Percentiles rank a stretch among this genome's conserved stretches.
These are phyloP conservation scores for Phanerochaete sordida DNA, from an alignment of 768 basidiomycete genomes.

Conservation along the genomic window DNA sequence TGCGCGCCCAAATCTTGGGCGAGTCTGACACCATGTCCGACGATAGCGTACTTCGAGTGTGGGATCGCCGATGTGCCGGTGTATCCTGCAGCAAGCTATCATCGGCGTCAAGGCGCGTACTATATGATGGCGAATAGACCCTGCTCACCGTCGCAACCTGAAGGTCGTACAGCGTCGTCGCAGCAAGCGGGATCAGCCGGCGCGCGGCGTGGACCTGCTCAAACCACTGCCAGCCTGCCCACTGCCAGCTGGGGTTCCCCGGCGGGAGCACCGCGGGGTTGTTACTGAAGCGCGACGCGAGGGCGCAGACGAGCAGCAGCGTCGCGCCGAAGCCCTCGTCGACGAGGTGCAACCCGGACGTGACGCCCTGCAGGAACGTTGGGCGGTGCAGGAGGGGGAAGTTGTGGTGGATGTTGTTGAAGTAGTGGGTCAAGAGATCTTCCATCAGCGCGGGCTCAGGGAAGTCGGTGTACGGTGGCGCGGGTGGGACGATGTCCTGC, in stretches of 20 bases:
- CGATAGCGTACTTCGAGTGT: conserved; percentile 6
- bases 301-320: conserved; percentile 41
- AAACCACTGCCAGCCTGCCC: conserved; percentile 39
- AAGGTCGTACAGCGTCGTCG: conserved; percentile 61
- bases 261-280: conserved; percentile 35
- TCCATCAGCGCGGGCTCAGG: conserved; percentile 25
- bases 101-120: background rate
- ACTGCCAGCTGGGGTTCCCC: background rate
- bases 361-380: conserved; percentile 32
- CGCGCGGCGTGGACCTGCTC: conserved; percentile 53
- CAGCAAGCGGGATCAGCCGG: conserved; percentile 41
- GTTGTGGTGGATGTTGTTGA: conserved; percentile 30
- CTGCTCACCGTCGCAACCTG: conserved; percentile 48
- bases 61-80: conserved; percentile 2
- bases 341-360: conserved; percentile 28
- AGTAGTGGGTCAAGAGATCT: conserved; percentile 40
- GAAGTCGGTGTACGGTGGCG: conserved; percentile 17
- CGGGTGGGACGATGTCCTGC: background rate
- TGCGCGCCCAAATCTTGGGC: conserved; percentile 73
- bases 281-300: conserved; percentile 39
- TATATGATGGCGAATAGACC: conserved; percentile 14
- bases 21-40: conserved; percentile 46
- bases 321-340: conserved; percentile 33
- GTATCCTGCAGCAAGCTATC: conserved; percentile 4
- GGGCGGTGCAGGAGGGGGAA: conserved; percentile 40